Percentiles rank a stretch among this genome's conserved stretches.
phyloP scores from a whole-genome alignment of 495 filamentous ascomycete species.

The Lindgomyces ingoldianus region DNA sequence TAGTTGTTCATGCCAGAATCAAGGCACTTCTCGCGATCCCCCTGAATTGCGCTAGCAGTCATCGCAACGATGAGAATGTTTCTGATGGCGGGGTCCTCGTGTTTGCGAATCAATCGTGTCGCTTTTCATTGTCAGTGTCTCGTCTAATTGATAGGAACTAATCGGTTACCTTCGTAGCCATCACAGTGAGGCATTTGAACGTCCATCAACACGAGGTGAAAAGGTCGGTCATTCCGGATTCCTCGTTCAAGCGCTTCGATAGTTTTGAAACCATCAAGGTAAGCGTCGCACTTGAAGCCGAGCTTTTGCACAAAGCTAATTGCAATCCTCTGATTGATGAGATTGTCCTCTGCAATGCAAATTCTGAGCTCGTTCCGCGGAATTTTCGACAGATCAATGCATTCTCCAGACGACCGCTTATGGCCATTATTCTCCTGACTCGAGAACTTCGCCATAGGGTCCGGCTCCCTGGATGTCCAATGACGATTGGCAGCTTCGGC shows the following conservation, averaged over 20 bases:
- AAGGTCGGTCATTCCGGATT: constrained; percentile 67
- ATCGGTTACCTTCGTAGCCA: constrained; percentile 73
- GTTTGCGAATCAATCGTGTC: constrained; percentile 74
- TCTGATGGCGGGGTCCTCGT: constrained; percentile 70
- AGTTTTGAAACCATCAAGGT: constrained; percentile 80
- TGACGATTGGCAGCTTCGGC: constrained; percentile 28
- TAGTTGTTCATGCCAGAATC: constrained; percentile 96
- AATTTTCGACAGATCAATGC: constrained; percentile 63
- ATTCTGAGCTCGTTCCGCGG: constrained; percentile 77
- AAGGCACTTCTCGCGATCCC: constrained; percentile 87
- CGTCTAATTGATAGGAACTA: neutral
- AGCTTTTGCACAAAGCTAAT: constrained; percentile 84
- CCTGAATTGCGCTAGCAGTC: constrained; percentile 89
- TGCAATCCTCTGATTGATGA: constrained; percentile 82
- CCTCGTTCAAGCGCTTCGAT: constrained; percentile 79
- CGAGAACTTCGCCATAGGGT: constrained; percentile 60
- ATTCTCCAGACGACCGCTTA: constrained; percentile 14
- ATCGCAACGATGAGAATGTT: constrained; percentile 86
- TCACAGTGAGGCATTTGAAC: constrained; percentile 93
- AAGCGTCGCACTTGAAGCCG: constrained; percentile 79
- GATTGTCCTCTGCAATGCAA: constrained; percentile 90
- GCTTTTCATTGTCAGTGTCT: neutral
- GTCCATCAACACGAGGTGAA: constrained; percentile 87
- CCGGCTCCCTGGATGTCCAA: constrained; percentile 45
- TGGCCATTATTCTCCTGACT: constrained; percentile 45